Percentiles rank a stretch among this genome's conserved stretches.
Conservation (phyloP, 495 filamentous ascomycete species). For the Trichocladium antarcticum region DNA sequence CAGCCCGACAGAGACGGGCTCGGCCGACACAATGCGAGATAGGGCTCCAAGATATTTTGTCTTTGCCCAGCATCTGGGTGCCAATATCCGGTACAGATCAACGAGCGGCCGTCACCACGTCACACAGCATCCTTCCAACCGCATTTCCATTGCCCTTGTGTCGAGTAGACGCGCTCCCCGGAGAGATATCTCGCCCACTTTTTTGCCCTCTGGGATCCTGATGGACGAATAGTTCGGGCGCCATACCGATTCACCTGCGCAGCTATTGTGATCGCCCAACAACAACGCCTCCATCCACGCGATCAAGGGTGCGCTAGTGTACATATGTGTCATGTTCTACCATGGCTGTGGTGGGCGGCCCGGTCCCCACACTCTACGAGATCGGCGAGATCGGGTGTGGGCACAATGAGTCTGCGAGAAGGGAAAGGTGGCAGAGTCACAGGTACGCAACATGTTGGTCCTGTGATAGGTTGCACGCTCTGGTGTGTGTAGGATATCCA, state of each 20-base stretch:
- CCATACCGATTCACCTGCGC: too few relatives aligned
- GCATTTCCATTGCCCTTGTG: neutral
- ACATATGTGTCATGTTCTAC: too few relatives aligned
- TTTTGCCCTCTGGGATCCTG: too few relatives aligned
- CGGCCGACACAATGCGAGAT: neutral
- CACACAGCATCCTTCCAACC: constrained; percentile 3
- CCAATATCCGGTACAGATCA: neutral
- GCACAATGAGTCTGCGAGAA: too few relatives aligned
- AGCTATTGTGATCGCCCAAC: too few relatives aligned
- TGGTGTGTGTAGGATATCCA: neutral
- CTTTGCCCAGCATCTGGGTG: neutral
- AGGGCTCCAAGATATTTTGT: neutral
- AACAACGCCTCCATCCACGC: too few relatives aligned
- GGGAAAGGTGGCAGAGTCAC: neutral
- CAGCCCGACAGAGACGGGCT: neutral
- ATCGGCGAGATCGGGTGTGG: too few relatives aligned
- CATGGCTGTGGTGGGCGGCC: too few relatives aligned
- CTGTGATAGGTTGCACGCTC: neutral
- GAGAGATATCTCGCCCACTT: too few relatives aligned
- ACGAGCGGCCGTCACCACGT: neutral
- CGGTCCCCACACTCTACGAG: too few relatives aligned
- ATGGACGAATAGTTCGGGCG: too few relatives aligned
- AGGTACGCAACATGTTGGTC: neutral
- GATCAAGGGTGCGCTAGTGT: too few relatives aligned
- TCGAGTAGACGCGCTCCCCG: neutral